Percentiles rank a stretch among this genome's conserved stretches.
Conservation (phyloP, 192 early-diverging fungal species). For the Gamsiella multidivaricata region DNA sequence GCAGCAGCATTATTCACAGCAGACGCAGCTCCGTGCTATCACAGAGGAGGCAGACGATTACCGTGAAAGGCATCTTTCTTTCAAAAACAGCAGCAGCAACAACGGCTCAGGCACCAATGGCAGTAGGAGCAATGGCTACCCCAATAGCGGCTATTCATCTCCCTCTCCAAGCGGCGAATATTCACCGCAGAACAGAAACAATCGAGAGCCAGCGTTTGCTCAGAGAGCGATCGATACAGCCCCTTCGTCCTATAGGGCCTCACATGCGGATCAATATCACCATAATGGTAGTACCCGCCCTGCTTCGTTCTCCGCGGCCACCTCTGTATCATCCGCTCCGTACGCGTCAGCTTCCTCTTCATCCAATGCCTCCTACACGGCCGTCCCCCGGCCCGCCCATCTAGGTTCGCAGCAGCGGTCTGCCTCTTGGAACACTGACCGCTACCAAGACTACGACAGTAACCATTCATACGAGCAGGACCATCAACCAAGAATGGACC, state of each 20-base stretch:
- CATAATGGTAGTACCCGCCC: slow-evolving; percentile 15
- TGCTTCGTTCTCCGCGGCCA: slow-evolving; percentile 25
- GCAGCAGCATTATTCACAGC: slow-evolving; percentile 1
- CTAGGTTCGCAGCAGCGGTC: slow-evolving; percentile 27
- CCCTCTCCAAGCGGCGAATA: too few relatives aligned
- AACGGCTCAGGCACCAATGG: not conserved
- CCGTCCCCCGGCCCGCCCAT: slow-evolving; percentile 11
- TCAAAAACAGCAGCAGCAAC: not conserved
- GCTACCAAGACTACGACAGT: slow-evolving; percentile 34
- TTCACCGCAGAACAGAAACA: not conserved
- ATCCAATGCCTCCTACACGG: slow-evolving; percentile 6
- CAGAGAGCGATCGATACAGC: not conserved
- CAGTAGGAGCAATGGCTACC: not conserved
- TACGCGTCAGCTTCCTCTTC: not conserved
- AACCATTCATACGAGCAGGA: slow-evolving; percentile 21
- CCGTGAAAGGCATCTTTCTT: not conserved
- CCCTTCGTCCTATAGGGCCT: slow-evolving; percentile 8
- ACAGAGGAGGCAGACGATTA: slow-evolving; percentile 31
- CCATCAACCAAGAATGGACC: slow-evolving; percentile 30
- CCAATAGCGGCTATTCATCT: too few relatives aligned
- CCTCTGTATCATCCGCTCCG: slow-evolving; percentile 7
- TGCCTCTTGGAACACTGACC: slow-evolving; percentile 40
- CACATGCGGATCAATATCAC: slow-evolving; percentile 16
- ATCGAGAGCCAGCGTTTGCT: slow-evolving; percentile 2
- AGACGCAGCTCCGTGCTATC: slow-evolving; percentile 35